These are phyloP conservation scores for Stereum hirsutum DNA, from an alignment of 1,284 basidiomycete genomes.

Conservation along the genomic window DNA sequence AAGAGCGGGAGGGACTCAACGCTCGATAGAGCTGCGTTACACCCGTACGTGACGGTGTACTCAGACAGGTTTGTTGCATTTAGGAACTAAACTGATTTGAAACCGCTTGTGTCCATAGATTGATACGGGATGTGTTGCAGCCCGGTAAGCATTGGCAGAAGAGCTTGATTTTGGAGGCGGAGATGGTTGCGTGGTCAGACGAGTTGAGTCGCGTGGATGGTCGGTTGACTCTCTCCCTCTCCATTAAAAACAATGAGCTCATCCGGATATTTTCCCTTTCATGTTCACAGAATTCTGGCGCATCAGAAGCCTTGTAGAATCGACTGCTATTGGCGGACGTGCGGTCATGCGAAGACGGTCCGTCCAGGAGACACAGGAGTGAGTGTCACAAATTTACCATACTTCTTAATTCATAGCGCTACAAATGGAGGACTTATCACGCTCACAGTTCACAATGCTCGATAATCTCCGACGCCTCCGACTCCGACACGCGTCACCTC, in stretches of 20 bases:
- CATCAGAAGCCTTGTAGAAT: conserved; percentile 47
- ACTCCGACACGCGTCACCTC: conserved; percentile 42
- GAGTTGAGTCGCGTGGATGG: conserved; percentile 43
- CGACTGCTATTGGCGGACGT: conserved; percentile 44
- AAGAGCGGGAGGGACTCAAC: conserved; percentile 81
- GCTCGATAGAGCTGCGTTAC: conserved; percentile 57
- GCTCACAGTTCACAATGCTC: conserved; percentile 28
- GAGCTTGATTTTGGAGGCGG: conserved; percentile 74
- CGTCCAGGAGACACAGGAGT: too few species aligned
- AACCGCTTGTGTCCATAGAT: too few species aligned
- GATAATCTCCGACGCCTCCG: conserved; percentile 36
- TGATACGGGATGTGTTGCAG: too few species aligned
- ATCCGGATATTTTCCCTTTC: neutral
- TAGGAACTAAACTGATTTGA: too few species aligned
- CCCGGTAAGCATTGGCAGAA: too few species aligned
- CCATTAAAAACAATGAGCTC: too few species aligned
- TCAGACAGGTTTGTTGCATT: too few species aligned
- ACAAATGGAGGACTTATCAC: too few species aligned
- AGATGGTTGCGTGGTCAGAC: conserved; percentile 79
- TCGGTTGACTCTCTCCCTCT: conserved; percentile 18
- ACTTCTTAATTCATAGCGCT: too few species aligned
- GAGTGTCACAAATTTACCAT: too few species aligned
- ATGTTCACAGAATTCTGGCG: conserved; percentile 57
- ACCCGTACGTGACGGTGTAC: conserved; percentile 53
- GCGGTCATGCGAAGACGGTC: too few species aligned